Evolutionary conservation across 805 yeast species (phyloP), one percentile per base, ranked within the genome.

Genomic region (Vanderwaltozyma yarrowii): DNA sequence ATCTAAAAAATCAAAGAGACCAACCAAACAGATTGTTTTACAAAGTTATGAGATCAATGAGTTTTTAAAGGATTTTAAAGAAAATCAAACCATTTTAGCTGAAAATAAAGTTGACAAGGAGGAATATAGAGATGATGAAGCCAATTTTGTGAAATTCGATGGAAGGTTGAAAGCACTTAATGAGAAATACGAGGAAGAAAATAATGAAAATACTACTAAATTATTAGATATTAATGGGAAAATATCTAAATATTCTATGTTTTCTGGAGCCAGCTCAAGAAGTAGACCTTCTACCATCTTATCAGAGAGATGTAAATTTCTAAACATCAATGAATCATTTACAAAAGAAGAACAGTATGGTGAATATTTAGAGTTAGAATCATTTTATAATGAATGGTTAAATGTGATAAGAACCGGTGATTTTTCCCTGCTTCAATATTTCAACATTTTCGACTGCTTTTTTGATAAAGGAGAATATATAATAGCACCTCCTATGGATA

Each of bases 41-140:
- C 88, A 80, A 47, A 77, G 78, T 48, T 84, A 79, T 56, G 95
- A 87, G 53, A 66, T 82, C 8, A 62, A 63, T 15, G 45, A 54
- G 30, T 72, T 87, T 37, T 46, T 71, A 4, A 60, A 66, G 8
- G 69, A 73, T 37, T 76, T 73, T 48, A 58, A 56, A 30, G 56
- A 46, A 32, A 65, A 56, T 35, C 46, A 60, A 15, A 37, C 42
- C 4, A 42, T 52, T 4, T n/a, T 35, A 16, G 8, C 17, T 15
- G 29, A 35, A n/a, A 9, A 23, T 6, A 30, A 25, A 11, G 2
- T 23, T n/a, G 26, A 36, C 5, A 5, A 16, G 10, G 14, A 14
- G 13, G 21, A 25, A 13, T 12, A 25, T 19, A 17, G 19, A n/a
- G 38, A 36, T 30, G 26, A 25, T 3, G 5, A 26, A 2, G 13